phyloP scores from a whole-genome alignment of 441 rosid genomes.

The Populus trichocarpa region DNA sequence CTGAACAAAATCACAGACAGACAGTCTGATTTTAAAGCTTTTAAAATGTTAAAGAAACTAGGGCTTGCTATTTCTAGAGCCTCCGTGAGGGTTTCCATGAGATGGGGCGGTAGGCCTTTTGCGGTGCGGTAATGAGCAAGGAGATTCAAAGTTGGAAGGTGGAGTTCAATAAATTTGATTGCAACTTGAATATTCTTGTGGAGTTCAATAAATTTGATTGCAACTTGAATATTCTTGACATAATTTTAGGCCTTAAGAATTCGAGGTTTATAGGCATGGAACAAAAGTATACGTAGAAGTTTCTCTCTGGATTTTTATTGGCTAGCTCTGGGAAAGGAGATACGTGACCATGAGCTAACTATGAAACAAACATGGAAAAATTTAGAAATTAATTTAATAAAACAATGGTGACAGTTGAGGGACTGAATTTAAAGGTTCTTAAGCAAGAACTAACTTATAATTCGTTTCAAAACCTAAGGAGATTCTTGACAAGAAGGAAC shows the following conservation, averaged over 20 bases:
- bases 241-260: slow-evolving; percentile 6
- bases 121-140: slow-evolving; percentile 35
- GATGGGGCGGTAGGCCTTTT: slow-evolving; percentile 31
- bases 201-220: slow-evolving; percentile 27
- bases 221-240: neutral
- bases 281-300: slow-evolving; percentile 25
- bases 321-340: slow-evolving; percentile 31
- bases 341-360: slow-evolving; percentile 40
- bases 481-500: too few relatives aligned
- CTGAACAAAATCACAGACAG: slow-evolving; percentile 34
- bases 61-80: slow-evolving; percentile 27
- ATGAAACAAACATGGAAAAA: slow-evolving; percentile 17
- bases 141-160: slow-evolving; percentile 29
- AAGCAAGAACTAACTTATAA: neutral
- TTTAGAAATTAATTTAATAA: too few relatives aligned
- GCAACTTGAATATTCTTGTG: too few relatives aligned
- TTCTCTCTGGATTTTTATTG: slow-evolving; percentile 21
- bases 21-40: slow-evolving; percentile 20
- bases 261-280: slow-evolving; percentile 26
- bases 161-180: slow-evolving; percentile 28
- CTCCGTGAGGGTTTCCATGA: slow-evolving; percentile 31
- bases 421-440: too few relatives aligned
- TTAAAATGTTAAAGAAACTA: slow-evolving; percentile 11
- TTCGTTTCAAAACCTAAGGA: too few relatives aligned
- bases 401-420: too few relatives aligned